Conservation (phyloP, 805 yeast species). For the Wickerhamomyces silvicola region DNA sequence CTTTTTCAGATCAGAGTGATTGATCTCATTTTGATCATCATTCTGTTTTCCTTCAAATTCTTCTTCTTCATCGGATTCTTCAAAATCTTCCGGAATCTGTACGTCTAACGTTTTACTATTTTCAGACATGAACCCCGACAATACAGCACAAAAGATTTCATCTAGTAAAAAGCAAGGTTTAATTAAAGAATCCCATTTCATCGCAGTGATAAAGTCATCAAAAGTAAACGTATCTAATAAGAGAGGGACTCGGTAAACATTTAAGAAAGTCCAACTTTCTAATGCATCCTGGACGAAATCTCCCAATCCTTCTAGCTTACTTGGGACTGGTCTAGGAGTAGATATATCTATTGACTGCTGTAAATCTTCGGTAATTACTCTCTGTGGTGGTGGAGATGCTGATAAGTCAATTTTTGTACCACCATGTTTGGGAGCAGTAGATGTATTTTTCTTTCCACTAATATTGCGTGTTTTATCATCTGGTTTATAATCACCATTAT, state of each 20-base stretch:
- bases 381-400: constrained; percentile 13
- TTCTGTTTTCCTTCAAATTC: constrained; percentile 15
- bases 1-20: constrained; percentile 7
- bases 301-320: constrained; percentile 10
- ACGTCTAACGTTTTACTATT: constrained; percentile 32
- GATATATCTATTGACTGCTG: constrained; percentile 12
- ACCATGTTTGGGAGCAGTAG: constrained; percentile 3
- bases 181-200: constrained; percentile 38
- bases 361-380: constrained; percentile 17
- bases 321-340: constrained; percentile 16
- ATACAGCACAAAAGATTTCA: constrained; percentile 62
- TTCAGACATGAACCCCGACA: constrained; percentile 47
- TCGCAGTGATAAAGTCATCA: constrained; percentile 62
- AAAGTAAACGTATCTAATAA: constrained; percentile 68
- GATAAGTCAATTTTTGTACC: constrained; percentile 5
- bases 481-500: no score
- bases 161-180: constrained; percentile 47
- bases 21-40: constrained; percentile 7
- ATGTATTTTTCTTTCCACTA: background rate
- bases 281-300: constrained; percentile 35
- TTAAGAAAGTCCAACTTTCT: constrained; percentile 71
- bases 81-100: constrained; percentile 20
- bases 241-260: constrained; percentile 60
- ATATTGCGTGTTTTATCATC: constrained; percentile 1
- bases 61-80: constrained; percentile 20